Base-by-base conservation (phyloP, 164 flowering plant genomes). In the Vitis rupestris region DNA sequence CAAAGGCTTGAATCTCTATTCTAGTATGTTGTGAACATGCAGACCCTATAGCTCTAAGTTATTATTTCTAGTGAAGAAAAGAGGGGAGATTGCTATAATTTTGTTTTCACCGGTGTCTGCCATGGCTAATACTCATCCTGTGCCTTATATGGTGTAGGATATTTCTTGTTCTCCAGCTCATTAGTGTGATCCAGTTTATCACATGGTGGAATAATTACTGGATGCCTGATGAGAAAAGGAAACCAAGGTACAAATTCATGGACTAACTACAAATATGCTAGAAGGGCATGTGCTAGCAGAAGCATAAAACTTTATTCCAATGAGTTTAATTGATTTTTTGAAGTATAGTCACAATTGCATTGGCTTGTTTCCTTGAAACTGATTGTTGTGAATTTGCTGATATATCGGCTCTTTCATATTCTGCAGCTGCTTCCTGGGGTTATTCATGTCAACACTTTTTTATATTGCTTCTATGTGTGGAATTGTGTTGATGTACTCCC, bases 191-290 rank as follows among this genome's bases (percentile, higher is more conserved):
- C 52, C 85, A 90, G 53, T 89, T 94, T 65, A 94, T 92, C 60
- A 78, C 82, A 14, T 90, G 96, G 98, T 88, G 90, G 94, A 90
- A 90, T 70, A 83, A 84, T 68, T 90, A 88, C 68, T 94, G 96
- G 90, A 87, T 85, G 94, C 87, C 96, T 11, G 86, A 90, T 59
- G 76, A 74, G 47, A 76, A 80, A 73, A 60, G 68, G 19, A 81
- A 81, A 67, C 79, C 74, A 71, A 85, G 93, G 97, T 87, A 64
- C 6, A 19, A 23, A 58, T 16, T 58, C 30, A 58, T 58, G 61
- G 11, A 23, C 27, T 23, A 23, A 23, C 27, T 23, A 23, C 27
- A 23, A 23, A 23, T 23, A 23, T 23, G 27, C 27, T 1, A 23
- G 27, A 53, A n/a, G 13, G 56, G 4, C 16, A 49, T 12, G 64